Percentiles rank a stretch among this genome's conserved stretches.
These are phyloP conservation scores for Calvatia gigantea DNA, from an alignment of 768 basidiomycete species.

Conservation along the genomic window DNA sequence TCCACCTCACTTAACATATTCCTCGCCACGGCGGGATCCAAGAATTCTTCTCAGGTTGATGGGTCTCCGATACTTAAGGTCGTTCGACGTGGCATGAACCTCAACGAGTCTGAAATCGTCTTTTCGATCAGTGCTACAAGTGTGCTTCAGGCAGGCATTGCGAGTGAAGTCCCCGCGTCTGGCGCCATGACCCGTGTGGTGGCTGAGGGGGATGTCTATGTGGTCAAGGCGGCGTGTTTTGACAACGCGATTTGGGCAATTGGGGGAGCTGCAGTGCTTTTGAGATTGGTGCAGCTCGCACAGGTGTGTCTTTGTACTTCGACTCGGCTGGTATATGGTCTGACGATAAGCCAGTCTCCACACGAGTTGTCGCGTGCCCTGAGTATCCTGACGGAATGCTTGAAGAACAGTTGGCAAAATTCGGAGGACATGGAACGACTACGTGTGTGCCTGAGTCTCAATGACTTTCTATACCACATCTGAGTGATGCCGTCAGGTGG, in stretches of 20 bases:
- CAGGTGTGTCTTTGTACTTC: constrained; percentile 39
- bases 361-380: constrained; percentile 77
- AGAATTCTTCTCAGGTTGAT: constrained; percentile 15
- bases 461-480: background rate
- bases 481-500: constrained; percentile 51
- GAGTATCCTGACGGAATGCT: constrained; percentile 68
- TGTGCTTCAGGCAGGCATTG: constrained; percentile 7
- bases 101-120: constrained; percentile 21
- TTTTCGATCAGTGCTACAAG: constrained; percentile 21
- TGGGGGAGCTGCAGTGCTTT: constrained; percentile 72
- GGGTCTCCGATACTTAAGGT: constrained; percentile 42
- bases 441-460: constrained; percentile 42
- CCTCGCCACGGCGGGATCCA: constrained; percentile 45
- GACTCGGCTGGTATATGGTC: background rate
- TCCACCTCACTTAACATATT: constrained; percentile 83
- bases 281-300: constrained; percentile 75
- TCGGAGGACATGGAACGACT: constrained; percentile 93
- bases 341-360: constrained; percentile 43
- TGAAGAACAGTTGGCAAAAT: constrained; percentile 87
- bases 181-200: constrained; percentile 17
- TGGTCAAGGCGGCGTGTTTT: constrained; percentile 58
- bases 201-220: constrained; percentile 51
- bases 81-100: constrained; percentile 44
- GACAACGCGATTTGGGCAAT: constrained; percentile 80
- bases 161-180: background rate